Evolutionary conservation across 1,139 yeast species (phyloP), one percentile per base, ranked within the genome.

Genomic region (Nakaseomyces bracarensis): DNA sequence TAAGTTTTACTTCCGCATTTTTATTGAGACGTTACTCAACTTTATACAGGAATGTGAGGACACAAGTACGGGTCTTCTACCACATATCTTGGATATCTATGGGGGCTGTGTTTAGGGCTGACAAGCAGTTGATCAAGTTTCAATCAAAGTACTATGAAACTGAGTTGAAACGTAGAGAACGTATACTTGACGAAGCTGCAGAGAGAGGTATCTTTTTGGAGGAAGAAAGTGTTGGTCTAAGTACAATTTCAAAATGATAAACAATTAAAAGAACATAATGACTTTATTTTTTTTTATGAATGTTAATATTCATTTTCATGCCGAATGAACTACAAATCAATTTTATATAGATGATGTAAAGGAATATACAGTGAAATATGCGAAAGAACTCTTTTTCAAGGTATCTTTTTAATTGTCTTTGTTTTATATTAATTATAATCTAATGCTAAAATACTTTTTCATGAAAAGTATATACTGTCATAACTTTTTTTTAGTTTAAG

Each of bases 151-250:
- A 62, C 37, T 59, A 57, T 46, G 51, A 49, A n/a, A 57, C 60
- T 26, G 67, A 66, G 45, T 41, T 48, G 39, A 45, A 44, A 26
- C 58, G 68, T 49, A 55, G 67, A 46, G 54, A 54, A 36, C 55
- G 52, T 35, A 52, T 65, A 14, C 42, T 68, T 31, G 67, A 66
- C 42, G 68, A 66, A 28, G 71, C 70, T 28, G 71, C 71, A 14
- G 70, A 67, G 20, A 57, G 67, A 40, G 72, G 71, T 1, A 54
- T 66, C 15, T 67, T 64, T 39, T 43, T 67, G 34, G 70, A 66
- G 40, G 69, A 63, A 37, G 63, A 56, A 23, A 47, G 49, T 22
- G 51, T 50, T 15, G 42, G 47, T 5, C 41, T 45, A 28, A 52
- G 61, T 40, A 53, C 56, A 10, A 21, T 33, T 15, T 20, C 36